Percentiles rank a stretch among this genome's conserved stretches.
phyloP scores from a whole-genome alignment of 2,329 filamentous ascomycete genomes.

The Taxawa tesnikishii region DNA sequence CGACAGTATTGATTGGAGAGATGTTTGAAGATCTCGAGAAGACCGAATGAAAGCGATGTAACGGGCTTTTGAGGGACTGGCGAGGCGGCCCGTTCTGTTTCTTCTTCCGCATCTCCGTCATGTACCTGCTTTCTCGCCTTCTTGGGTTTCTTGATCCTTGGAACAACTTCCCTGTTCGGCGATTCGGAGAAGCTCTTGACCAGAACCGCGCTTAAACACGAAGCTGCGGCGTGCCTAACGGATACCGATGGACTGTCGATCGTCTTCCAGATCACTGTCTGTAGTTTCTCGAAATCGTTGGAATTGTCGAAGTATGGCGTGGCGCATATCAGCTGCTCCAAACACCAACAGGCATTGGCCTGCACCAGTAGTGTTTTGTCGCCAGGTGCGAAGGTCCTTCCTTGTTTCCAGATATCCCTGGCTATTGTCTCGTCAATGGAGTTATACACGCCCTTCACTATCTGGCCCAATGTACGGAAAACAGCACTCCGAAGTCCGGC shows the following conservation, averaged over 20 bases:
- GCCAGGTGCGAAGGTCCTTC: slow-evolving; percentile 57
- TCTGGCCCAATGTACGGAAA: slow-evolving; percentile 62
- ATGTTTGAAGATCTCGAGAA: slow-evolving; percentile 66
- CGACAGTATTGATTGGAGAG: slow-evolving; percentile 72
- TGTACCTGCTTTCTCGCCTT: slow-evolving; percentile 58
- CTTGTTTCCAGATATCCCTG: slow-evolving; percentile 91
- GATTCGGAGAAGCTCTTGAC: slow-evolving; percentile 67
- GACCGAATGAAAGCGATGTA: slow-evolving; percentile 56
- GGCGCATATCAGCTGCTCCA: slow-evolving; percentile 58
- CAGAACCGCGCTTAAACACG: slow-evolving; percentile 71
- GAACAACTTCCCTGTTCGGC: slow-evolving; percentile 35
- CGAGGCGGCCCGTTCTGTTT: slow-evolving; percentile 58
- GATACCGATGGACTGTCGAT: slow-evolving; percentile 65
- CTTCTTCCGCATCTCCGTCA: slow-evolving; percentile 55
- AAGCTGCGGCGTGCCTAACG: slow-evolving; percentile 75
- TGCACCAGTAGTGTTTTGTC: slow-evolving; percentile 81
- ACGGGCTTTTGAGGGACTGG: slow-evolving; percentile 63
- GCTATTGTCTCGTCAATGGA: slow-evolving; percentile 75
- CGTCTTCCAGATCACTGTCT: slow-evolving; percentile 70
- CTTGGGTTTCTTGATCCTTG: slow-evolving; percentile 57
- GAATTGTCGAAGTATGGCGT: slow-evolving; percentile 80
- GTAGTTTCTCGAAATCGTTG: slow-evolving; percentile 81
- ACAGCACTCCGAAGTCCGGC: slow-evolving; percentile 70
- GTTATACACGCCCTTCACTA: slow-evolving; percentile 59
- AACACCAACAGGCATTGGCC: slow-evolving; percentile 63